Conservation (phyloP, 768 basidiomycete genomes). For the Lactarius sp. region DNA sequence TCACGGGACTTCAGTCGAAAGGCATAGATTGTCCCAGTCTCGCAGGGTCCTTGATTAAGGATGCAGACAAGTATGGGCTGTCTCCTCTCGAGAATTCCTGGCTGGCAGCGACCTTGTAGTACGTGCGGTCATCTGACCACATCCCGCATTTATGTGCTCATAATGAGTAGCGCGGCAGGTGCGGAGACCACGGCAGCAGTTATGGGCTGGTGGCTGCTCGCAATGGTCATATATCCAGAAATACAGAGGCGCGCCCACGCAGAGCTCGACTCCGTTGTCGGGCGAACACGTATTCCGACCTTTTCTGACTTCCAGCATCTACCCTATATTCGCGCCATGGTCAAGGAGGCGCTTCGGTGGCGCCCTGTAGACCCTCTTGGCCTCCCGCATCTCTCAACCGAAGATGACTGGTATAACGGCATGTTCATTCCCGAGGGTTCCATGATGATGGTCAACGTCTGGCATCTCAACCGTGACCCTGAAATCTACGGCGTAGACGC, state of each 20-base stretch:
- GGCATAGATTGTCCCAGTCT: slow-evolving; percentile 17
- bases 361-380: slow-evolving; percentile 16
- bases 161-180: neutral
- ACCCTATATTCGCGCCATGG: slow-evolving; percentile 6
- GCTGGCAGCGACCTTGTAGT: slow-evolving; percentile 11
- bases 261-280: slow-evolving; percentile 15
- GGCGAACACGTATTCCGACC: slow-evolving; percentile 5
- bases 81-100: slow-evolving; percentile 3
- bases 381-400: slow-evolving; percentile 14
- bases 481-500: slow-evolving; percentile 12
- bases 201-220: slow-evolving; percentile 11
- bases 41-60: slow-evolving; percentile 9
- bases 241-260: slow-evolving; percentile 13
- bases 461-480: slow-evolving; percentile 14
- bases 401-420: slow-evolving; percentile 18
- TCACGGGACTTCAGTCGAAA: slow-evolving; percentile 4
- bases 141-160: neutral
- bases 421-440: slow-evolving; percentile 18
- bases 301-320: slow-evolving; percentile 6
- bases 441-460: slow-evolving; percentile 6
- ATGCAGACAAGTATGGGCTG: slow-evolving; percentile 9
- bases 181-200: slow-evolving; percentile 7
- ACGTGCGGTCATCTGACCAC: neutral
- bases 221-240: slow-evolving; percentile 11
- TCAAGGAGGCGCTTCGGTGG: slow-evolving; percentile 21